A percentile compares a stretch with the other conserved stretches of the same genome.
phyloP scores from a whole-genome alignment of 495 filamentous ascomycete genomes.

The Tuber indicum region DNA sequence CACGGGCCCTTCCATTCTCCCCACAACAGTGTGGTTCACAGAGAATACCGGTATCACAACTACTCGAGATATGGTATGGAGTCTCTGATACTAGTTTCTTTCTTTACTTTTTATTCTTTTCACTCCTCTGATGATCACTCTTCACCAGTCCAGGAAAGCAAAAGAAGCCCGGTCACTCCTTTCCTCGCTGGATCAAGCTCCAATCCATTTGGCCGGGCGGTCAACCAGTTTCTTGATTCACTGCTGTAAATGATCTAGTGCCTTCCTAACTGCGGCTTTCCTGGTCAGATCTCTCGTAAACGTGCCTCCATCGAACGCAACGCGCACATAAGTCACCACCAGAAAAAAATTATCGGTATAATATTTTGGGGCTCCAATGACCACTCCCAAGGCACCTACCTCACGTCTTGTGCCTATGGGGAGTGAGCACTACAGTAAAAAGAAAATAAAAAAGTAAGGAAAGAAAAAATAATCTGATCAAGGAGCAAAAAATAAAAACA shows the following conservation, averaged over 20 bases:
- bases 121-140: background rate
- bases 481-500: background rate
- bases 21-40: conserved; percentile 6
- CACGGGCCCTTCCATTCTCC: conserved; percentile 2
- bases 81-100: background rate
- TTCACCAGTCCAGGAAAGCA: background rate
- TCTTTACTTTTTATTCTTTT: background rate
- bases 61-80: background rate
- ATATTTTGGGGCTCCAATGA: conserved; percentile 1
- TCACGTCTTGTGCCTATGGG: conserved; percentile 2
- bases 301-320: background rate
- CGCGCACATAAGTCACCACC: background rate
- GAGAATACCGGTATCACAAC: conserved; percentile 6
- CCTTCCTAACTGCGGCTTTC: background rate
- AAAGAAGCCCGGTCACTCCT: background rate
- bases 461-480: conserved; percentile 4
- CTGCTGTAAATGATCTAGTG: background rate
- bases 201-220: background rate
- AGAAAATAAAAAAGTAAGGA: conserved; percentile 5
- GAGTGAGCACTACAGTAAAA: background rate
- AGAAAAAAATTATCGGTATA: background rate
- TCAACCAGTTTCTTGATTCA: background rate
- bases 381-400: background rate
- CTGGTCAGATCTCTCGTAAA: background rate
- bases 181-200: conserved; percentile 1